A percentile compares a stretch with the other conserved stretches of the same genome.
Conservation (phyloP, 192 early-diverging fungal species). For the Phlyctochytrium planicorne region DNA sequence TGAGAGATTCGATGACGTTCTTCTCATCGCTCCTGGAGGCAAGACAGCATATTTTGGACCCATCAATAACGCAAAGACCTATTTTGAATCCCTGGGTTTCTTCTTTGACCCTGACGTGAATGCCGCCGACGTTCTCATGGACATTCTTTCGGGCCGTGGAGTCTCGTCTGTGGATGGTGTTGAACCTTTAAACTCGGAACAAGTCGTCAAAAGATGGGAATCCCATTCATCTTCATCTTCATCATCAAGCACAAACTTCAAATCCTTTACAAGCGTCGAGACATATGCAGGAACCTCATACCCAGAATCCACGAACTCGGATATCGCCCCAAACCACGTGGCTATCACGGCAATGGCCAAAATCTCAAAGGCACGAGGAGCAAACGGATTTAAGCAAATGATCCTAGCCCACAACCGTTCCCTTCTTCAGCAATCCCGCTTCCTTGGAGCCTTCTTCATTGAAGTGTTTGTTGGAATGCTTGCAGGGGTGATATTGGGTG, state of each 20-base stretch:
- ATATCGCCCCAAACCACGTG: background rate
- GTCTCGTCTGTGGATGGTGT: background rate
- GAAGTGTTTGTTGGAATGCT: constrained; percentile 42
- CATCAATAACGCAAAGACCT: constrained; percentile 11
- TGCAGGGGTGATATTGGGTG: constrained; percentile 36
- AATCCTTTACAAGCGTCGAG: background rate
- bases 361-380: constrained; percentile 27
- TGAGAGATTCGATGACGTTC: constrained; percentile 81
- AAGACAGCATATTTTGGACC: constrained; percentile 76
- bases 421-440: constrained; percentile 36
- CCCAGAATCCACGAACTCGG: constrained; percentile 4
- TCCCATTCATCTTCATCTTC: background rate
- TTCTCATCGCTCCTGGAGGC: constrained; percentile 79
- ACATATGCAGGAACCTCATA: background rate
- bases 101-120: constrained; percentile 16
- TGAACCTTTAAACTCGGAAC: background rate
- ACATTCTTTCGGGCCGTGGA: constrained; percentile 40
- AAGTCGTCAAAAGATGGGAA: constrained; percentile 19
- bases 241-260: background rate
- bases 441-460: constrained; percentile 21
- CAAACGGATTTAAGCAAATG: constrained; percentile 31
- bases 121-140: constrained; percentile 41
- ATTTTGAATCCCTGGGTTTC: constrained; percentile 42
- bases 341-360: constrained; percentile 12
- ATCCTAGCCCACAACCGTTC: constrained; percentile 33